Evolutionary conservation across 106 monocot species (phyloP).

Genomic region (Ottelia alismoides): DNA sequence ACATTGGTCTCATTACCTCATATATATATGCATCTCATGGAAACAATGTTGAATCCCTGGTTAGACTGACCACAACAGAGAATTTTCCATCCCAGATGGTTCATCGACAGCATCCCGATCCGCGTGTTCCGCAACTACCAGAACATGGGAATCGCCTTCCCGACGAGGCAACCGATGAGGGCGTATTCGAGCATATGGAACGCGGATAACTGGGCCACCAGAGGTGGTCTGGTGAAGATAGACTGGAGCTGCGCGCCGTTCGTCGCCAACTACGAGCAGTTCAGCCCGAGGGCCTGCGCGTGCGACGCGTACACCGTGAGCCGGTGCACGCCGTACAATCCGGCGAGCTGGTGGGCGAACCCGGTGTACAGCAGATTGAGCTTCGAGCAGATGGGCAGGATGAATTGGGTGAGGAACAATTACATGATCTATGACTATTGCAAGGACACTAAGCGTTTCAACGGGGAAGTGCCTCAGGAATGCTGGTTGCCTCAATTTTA

Average conservation of each 20-base stretch:
- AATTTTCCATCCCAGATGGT: conserved; percentile 29
- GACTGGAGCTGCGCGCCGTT: conserved; percentile 62
- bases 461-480: conserved; percentile 9
- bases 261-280: conserved; percentile 32
- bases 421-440: conserved; percentile 26
- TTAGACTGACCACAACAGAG: too few relatives aligned
- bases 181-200: conserved; percentile 67
- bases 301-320: conserved; percentile 10
- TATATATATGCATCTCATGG: too few relatives aligned
- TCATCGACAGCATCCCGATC: conserved; percentile 40
- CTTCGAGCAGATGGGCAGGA: conserved; percentile 12
- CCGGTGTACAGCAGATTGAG: conserved; percentile 5
- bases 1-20: too few relatives aligned
- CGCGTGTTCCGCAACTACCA: conserved; percentile 50
- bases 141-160: conserved; percentile 35
- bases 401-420: conserved; percentile 20
- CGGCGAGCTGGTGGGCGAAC: conserved; percentile 12
- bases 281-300: conserved; percentile 34
- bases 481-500: conserved; percentile 3
- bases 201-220: conserved; percentile 69
- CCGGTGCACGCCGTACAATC: conserved; percentile 5
- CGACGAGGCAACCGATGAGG: conserved; percentile 46
- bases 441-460: conserved; percentile 11
- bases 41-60: too few relatives aligned
- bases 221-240: conserved; percentile 54